A percentile compares a stretch with the other conserved stretches of the same genome.
Conservation (phyloP, 208 protist species). For the Acanthamoeba rhysodes region DNA sequence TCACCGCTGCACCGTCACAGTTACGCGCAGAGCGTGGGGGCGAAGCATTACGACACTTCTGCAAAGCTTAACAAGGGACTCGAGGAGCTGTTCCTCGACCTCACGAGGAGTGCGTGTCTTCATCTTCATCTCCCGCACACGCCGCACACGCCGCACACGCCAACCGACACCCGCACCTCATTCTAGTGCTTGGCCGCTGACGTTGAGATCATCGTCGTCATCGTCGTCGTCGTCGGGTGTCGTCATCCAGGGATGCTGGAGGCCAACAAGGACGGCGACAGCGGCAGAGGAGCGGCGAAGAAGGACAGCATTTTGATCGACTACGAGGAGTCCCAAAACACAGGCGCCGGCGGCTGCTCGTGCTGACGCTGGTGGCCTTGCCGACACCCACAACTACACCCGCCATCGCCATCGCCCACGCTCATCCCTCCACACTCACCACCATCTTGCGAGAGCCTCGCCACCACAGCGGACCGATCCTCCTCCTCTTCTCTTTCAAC, state of each 20-base stretch:
- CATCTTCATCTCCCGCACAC: background rate
- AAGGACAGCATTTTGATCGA: constrained; percentile 63
- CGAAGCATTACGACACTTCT: constrained; percentile 90
- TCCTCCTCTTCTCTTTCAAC: no score
- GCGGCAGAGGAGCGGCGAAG: background rate
- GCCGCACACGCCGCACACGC: no score
- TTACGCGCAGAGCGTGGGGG: constrained; percentile 88
- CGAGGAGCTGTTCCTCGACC: constrained; percentile 89
- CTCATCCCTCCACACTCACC: no score
- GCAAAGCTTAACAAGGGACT: constrained; percentile 91
- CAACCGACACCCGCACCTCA: no score
- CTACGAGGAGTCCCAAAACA: constrained; percentile 54
- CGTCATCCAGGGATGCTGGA: constrained; percentile 46
- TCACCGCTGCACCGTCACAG: constrained; percentile 11
- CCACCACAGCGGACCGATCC: no score
- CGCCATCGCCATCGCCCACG: no score
- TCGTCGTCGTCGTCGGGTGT: background rate
- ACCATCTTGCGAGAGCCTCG: no score
- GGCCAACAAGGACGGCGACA: background rate
- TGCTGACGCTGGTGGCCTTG: background rate
- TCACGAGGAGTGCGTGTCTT: constrained; percentile 86
- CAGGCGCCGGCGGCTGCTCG: background rate
- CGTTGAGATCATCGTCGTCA: background rate
- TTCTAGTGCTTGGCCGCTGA: background rate
- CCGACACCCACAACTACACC: no score